Evolutionary conservation across 192 early-diverging fungal species (phyloP).

Genomic region (Gorgonomyces haynaldii): DNA sequence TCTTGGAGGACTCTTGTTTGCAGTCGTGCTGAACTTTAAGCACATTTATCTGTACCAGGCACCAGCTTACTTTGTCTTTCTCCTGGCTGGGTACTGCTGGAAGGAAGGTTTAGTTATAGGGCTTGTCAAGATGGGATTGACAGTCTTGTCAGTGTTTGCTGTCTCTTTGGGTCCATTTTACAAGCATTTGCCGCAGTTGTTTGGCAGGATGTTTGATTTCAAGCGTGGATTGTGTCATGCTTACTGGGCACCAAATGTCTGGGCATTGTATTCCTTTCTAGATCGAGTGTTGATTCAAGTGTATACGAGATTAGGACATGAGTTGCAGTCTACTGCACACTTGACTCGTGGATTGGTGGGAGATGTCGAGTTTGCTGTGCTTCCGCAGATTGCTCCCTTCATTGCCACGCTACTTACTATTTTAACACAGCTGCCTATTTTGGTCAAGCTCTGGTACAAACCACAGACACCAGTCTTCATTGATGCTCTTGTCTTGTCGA

Average conservation of each 20-base stretch:
- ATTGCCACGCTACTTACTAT: slow-evolving; percentile 67
- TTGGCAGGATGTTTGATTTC: slow-evolving; percentile 84
- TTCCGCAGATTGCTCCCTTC: slow-evolving; percentile 59
- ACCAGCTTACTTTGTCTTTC: slow-evolving; percentile 87
- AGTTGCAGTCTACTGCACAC: not conserved
- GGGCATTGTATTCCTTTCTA: slow-evolving; percentile 78
- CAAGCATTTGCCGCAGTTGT: slow-evolving; percentile 64
- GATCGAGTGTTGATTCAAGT: slow-evolving; percentile 63
- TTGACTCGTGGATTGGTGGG: slow-evolving; percentile 86
- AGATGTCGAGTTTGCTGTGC: slow-evolving; percentile 67
- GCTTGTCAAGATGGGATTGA: slow-evolving; percentile 53
- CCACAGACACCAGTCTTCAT: slow-evolving; percentile 54
- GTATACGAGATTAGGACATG: not conserved
- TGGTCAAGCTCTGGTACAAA: slow-evolving; percentile 43
- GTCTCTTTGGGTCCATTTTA: slow-evolving; percentile 76
- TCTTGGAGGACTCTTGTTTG: slow-evolving; percentile 66
- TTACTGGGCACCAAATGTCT: slow-evolving; percentile 75
- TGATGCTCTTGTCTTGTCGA: slow-evolving; percentile 63
- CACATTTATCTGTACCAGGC: slow-evolving; percentile 83
- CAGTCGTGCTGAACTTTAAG: slow-evolving; percentile 87
- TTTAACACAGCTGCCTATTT: slow-evolving; percentile 49
- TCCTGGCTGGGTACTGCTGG: slow-evolving; percentile 70
- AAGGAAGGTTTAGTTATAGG: slow-evolving; percentile 12
- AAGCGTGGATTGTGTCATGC: slow-evolving; percentile 85
- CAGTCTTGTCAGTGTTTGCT: slow-evolving; percentile 58